A percentile compares a stretch with the other conserved stretches of the same genome.
These are phyloP conservation scores for Verbascum thapsus DNA, from an alignment of 257 asterid genomes.

Conservation along the genomic window DNA sequence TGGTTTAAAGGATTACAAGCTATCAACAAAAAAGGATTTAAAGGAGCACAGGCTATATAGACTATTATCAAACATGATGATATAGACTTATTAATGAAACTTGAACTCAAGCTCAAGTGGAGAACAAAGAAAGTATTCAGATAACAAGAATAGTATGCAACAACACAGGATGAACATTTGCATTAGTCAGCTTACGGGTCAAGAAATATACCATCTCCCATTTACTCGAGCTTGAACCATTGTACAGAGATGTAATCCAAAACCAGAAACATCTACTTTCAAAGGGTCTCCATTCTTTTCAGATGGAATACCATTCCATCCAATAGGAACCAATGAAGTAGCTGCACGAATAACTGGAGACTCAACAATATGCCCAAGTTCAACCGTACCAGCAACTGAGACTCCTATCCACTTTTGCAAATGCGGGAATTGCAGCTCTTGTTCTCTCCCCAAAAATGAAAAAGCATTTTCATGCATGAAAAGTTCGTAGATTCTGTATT, in stretches of 20 bases:
- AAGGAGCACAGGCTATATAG: not conserved
- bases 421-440: slow-evolving; percentile 87
- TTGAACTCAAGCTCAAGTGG: slow-evolving; percentile 1
- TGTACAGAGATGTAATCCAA: slow-evolving; percentile 84
- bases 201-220: slow-evolving; percentile 84
- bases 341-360: slow-evolving; percentile 90
- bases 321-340: slow-evolving; percentile 90
- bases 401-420: slow-evolving; percentile 89
- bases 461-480: slow-evolving; percentile 62
- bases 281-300: slow-evolving; percentile 71
- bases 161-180: slow-evolving; percentile 6
- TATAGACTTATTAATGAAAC: not conserved
- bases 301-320: slow-evolving; percentile 87
- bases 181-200: slow-evolving; percentile 24
- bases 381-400: slow-evolving; percentile 84
- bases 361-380: slow-evolving; percentile 94
- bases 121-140: slow-evolving; percentile 8
- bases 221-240: slow-evolving; percentile 85
- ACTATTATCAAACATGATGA: not conserved
- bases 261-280: slow-evolving; percentile 92
- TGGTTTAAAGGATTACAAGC: slow-evolving; percentile 3
- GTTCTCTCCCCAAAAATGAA: slow-evolving; percentile 75
- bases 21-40: no score
- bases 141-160: not conserved
- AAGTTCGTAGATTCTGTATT: slow-evolving; percentile 78